Evolutionary conservation across 768 basidiomycete genomes (phyloP), one percentile per base, ranked within the genome.

Genomic region (Scleroderma bovista): DNA sequence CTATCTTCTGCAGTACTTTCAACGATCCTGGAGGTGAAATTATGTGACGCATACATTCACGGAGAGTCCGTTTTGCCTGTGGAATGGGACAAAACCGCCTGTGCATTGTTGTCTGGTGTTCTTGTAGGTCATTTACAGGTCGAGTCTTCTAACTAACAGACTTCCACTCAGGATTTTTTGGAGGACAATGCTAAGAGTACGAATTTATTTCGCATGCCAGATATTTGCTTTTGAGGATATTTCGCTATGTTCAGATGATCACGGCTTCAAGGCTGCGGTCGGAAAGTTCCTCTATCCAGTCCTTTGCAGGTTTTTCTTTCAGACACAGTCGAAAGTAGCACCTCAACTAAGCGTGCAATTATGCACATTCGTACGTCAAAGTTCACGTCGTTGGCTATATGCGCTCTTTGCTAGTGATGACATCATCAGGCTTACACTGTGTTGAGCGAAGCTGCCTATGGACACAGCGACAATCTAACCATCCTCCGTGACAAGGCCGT

Each of bases 91-190:
- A 53, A 49, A 12, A 64, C 75, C 11, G 71, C 75, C 31, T 57
- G 71, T 24, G 68, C 74, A 10, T 51, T 82, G n/a, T 57, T 84
- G 19, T 78, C 81, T 4, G 80, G 82, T 3, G 52, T 80, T 31
- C 58, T 80, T 51, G 79, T 79, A 55, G 56, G 71, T 54, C 23
- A 16, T 36, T 32, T 6, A 19, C 8, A 43, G 26, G 17, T 3
- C 26, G 24, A 2, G 12, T 10, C n/a, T 31, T 22, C 17, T 41
- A 16, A 17, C 6, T 17, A 12, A 61, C 64, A 53, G 68, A 43
- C 45, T 20, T 19, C 50, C 32, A 26, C 20, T 37, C 38, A 62
- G 59, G 61, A 60, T 49, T 59, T 57, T 20, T 39, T 64, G 33
- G 62, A 67, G 3, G 56, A 60, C 19, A 54, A 51, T 12, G 34